Evolutionary conservation across 2,329 filamentous ascomycete species (phyloP).

Genomic region (Uncinocarpus reesii): DNA sequence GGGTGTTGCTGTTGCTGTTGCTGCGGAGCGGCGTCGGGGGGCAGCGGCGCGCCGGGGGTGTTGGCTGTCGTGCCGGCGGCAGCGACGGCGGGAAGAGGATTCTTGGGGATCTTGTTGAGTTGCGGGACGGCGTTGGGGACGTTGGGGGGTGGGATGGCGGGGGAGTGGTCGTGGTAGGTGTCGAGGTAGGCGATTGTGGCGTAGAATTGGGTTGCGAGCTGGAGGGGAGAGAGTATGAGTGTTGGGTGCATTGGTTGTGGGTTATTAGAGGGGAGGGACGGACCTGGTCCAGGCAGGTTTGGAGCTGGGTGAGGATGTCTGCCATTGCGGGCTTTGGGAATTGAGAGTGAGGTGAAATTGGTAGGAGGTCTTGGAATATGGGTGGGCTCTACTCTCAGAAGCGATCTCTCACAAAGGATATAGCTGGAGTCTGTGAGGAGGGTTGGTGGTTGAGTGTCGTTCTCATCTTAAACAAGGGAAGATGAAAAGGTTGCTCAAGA

Average conservation of each 20-base stretch:
- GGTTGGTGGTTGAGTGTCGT: no score
- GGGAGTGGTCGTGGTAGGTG: constrained; percentile 38
- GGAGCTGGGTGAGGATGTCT: constrained; percentile 42
- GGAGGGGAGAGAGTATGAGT: constrained; percentile 4
- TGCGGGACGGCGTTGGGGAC: constrained; percentile 28
- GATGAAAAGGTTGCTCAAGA: no score
- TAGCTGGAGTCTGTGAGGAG: no score
- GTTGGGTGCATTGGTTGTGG: neutral
- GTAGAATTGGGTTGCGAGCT: constrained; percentile 44
- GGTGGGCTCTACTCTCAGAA: no score
- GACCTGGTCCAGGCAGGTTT: constrained; percentile 43
- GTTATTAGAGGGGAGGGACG: neutral
- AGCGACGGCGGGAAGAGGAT: constrained; percentile 23
- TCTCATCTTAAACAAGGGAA: no score
- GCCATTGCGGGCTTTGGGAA: constrained; percentile 24
- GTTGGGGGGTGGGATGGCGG: constrained; percentile 26
- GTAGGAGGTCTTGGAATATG: no score
- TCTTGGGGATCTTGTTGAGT: constrained; percentile 35
- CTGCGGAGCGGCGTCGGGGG: constrained; percentile 2
- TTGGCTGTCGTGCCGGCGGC: constrained; percentile 26
- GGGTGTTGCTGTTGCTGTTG: constrained; percentile 14
- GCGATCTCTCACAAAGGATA: no score
- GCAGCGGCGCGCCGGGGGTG: constrained; percentile 4
- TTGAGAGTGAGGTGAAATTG: neutral
- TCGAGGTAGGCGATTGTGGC: constrained; percentile 41